Conservation (phyloP, 768 basidiomycete genomes). For the Suillus americanus region DNA sequence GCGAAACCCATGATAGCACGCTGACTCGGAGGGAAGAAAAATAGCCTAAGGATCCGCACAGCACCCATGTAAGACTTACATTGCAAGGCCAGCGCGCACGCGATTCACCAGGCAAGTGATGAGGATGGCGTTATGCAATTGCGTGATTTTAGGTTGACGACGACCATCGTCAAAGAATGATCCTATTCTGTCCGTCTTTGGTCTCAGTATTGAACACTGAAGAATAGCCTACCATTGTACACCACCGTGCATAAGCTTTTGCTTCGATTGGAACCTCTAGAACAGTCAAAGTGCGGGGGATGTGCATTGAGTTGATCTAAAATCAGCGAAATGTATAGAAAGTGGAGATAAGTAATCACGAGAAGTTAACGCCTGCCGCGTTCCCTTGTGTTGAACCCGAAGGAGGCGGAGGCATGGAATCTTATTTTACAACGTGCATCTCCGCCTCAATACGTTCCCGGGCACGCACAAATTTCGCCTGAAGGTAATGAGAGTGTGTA, state of each 20-base stretch:
- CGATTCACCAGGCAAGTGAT: not conserved
- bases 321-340: no score
- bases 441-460: no score
- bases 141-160: conserved; percentile 33
- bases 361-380: no score
- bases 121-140: conserved; percentile 23
- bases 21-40: not conserved
- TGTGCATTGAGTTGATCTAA: no score
- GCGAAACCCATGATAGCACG: not conserved
- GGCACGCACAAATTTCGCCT: no score
- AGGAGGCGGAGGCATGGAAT: no score
- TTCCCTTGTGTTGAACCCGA: no score
- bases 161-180: conserved; percentile 2
- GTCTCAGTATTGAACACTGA: not conserved
- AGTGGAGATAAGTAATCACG: no score
- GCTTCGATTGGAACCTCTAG: not conserved
- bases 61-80: not conserved
- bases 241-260: conserved; percentile 1
- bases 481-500: no score
- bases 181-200: not conserved
- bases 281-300: not conserved
- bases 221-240: not conserved
- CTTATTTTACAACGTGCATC: no score
- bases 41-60: not conserved
- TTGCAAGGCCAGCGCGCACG: conserved; percentile 4